Base-by-base conservation (phyloP, 345 rosid genomes). In the Heritiera fomes region DNA sequence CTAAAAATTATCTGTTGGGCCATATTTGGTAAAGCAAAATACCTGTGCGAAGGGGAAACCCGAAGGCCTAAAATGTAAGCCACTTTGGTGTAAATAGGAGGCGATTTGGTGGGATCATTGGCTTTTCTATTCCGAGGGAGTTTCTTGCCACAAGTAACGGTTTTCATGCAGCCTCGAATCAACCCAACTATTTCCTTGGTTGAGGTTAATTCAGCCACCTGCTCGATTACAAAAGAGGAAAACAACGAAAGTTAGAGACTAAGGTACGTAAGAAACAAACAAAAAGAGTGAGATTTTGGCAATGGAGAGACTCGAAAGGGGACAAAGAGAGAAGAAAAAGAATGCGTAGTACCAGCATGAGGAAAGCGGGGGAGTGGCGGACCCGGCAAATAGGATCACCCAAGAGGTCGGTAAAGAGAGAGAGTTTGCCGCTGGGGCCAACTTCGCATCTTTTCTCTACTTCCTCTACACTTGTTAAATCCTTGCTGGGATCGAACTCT, bases 361-460 rank as follows among this genome's bases (percentile, higher is more conserved):
- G 95, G 77, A 91, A 97, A 82, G 94, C 91, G 64, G 98, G 98
- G 74, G 95, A 97, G 75, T 94, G 89, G 88, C 98, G 98, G 93
- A 94, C 93, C 88, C 99, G 87, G 94, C 97, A 94, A 73, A 94
- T 85, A 28, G 99, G 99, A 90, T 97, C 98, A 74, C 99, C 99
- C 78, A 94, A 79, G 81, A 92, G 98, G 90, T 97, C 98, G 81
- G 98, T 94, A 88, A 87, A 91, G 82, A 94, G 88, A 82, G 94
- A 89, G 76, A 90, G 85, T 82, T 89, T 86, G 74, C 94, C 90
- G 84, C 87, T 82, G 84, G 94, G 91, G 40, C 98, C 99, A 75
- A 94, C 97, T 84, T 94, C 97, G 61, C 98, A 94, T 75, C 88
- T 88, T 83, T 90, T 89, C 83, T 97, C 99, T 49, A 94, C 92